Base-by-base conservation (phyloP, 306 rosid species). In the Vicia faba region DNA sequence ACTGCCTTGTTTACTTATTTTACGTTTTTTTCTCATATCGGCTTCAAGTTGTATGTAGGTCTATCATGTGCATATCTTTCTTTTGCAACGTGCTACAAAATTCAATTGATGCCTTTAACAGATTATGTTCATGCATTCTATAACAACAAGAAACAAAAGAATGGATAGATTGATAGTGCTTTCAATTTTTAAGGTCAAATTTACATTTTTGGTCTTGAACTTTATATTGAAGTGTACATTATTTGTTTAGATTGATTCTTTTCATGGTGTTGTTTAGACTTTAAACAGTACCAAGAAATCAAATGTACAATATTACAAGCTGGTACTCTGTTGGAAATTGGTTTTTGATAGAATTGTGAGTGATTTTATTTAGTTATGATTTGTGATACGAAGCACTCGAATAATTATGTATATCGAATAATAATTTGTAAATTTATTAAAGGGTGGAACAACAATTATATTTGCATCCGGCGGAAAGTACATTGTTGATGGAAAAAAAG, bases 61-160 rank as follows among this genome's bases (percentile, higher is more conserved):
- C 72, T 88, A 36, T 82, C 96, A n/a, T 88, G 96, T 84, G 79
- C 78, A 63, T 90, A 88, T 81, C 99, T 95, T 82, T 66, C 91
- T 74, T 61, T 65, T 23, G 91, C 95, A 31, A 90, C 97, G 4
- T 56, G 79, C 74, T 84, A 69, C 75, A 75, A 83, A 33, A 44
- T 86, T 70, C 84, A 78, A 44, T 68, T 87, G 51, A 73, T 7
- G 75, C 88, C 93, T 66, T 51, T 86, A 40, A 55, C 84, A 48
- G 68, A 78, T 63, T 71, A 68, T 75, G 66, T 90, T 50, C 75
- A 63, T 41, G 84, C 88, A 75, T 63, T 73, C 79, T 76, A 46
- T 68, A 26, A 65, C 64, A 61, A 63, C 80, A 79, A 81, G 82
- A 84, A 81, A 60, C 66, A 68, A 41, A 72, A 67, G 70, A 72